Conservation (phyloP, 2,329 filamentous ascomycete genomes). For the Orbilia ellipsospora region DNA sequence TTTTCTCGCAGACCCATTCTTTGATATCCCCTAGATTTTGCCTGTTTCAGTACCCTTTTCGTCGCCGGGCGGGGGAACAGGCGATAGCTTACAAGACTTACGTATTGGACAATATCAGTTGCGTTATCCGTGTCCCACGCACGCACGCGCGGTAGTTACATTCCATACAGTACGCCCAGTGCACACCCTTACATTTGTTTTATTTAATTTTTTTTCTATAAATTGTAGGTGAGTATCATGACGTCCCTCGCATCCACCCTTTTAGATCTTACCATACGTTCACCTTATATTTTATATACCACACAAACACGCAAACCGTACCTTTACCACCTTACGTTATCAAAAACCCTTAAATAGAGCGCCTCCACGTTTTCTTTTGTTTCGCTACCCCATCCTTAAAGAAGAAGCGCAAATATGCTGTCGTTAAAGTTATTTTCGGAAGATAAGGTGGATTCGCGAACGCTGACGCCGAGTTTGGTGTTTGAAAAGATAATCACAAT, state of each 20-base stretch:
- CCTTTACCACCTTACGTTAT: too few species aligned
- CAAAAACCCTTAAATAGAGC: too few species aligned
- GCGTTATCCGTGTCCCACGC: too few species aligned
- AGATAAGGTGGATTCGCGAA: conserved; percentile 27
- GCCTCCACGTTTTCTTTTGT: too few species aligned
- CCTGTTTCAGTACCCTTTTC: background rate
- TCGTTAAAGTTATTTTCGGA: conserved; percentile 40
- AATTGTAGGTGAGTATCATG: conserved; percentile 19
- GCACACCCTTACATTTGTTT: background rate
- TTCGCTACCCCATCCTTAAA: too few species aligned
- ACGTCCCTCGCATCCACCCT: background rate
- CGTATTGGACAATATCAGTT: too few species aligned
- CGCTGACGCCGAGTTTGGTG: conserved; percentile 34
- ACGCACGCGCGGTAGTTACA: background rate
- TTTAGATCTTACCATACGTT: too few species aligned
- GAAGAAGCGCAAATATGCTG: conserved; percentile 42
- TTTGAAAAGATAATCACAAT: conserved; percentile 49
- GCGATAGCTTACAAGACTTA: too few species aligned
- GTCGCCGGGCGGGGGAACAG: background rate
- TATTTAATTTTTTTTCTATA: background rate
- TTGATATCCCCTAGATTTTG: conserved; percentile 15
- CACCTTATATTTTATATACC: too few species aligned
- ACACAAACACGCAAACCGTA: too few species aligned
- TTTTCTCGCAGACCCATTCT: background rate
- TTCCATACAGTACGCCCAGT: background rate